These are phyloP conservation scores for Aspergillus avenaceus DNA, from an alignment of 495 filamentous ascomycete genomes.

Conservation along the genomic window DNA sequence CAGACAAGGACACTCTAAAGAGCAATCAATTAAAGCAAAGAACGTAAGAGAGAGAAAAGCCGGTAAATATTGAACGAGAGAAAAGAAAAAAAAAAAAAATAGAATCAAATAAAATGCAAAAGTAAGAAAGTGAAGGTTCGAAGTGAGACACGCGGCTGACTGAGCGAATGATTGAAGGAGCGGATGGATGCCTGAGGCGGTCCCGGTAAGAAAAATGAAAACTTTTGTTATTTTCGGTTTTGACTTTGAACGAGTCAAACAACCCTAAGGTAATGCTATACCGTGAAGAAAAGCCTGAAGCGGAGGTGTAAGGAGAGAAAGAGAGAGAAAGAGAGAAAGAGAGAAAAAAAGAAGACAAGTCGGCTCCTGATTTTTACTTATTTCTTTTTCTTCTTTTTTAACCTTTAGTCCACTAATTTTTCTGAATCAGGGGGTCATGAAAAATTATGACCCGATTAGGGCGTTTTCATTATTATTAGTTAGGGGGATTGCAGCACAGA, in stretches of 20 bases:
- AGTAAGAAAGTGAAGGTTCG: neutral
- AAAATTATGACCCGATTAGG: slow-evolving; percentile 6
- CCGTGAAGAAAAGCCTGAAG: neutral
- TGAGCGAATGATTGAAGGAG: slow-evolving; percentile 3
- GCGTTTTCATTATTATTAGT: slow-evolving; percentile 9
- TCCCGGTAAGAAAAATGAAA: neutral
- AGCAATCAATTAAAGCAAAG: neutral
- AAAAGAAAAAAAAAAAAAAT: slow-evolving; percentile 1
- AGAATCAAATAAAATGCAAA: neutral
- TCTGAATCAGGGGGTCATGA: slow-evolving; percentile 1
- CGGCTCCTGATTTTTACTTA: neutral
- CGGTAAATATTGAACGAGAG: neutral
- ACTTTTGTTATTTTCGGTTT: neutral
- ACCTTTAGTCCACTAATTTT: neutral
- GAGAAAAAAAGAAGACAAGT: neutral
- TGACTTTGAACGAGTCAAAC: neutral
- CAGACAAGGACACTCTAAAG: neutral
- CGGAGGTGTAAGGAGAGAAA: no score
- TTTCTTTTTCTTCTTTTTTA: neutral
- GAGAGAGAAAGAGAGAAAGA: neutral
- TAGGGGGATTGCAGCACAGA: slow-evolving; percentile 19
- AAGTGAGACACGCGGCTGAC: slow-evolving; percentile 16
- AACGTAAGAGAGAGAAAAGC: slow-evolving; percentile 3
- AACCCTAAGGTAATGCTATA: neutral
- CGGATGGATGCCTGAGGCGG: neutral